These are phyloP conservation scores for Lactarius indigo DNA, from an alignment of 768 basidiomycete genomes.

Conservation along the genomic window DNA sequence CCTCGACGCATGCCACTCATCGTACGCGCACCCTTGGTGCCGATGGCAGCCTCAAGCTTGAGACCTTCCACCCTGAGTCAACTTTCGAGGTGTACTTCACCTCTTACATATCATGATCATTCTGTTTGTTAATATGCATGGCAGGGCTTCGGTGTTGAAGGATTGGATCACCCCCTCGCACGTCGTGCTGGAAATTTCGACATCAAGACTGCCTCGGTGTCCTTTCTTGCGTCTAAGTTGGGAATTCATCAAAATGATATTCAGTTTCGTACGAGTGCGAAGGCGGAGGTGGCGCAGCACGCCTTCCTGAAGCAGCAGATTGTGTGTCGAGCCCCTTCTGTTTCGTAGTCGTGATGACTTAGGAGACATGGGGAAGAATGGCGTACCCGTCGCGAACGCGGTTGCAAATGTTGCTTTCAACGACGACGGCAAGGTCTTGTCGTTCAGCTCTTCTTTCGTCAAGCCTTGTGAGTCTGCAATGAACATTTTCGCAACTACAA, in stretches of 20 bases:
- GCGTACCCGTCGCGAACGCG: constrained; percentile 37
- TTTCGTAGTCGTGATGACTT: neutral
- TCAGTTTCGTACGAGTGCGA: constrained; percentile 25
- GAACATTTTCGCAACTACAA: neutral
- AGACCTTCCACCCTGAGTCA: constrained; percentile 31
- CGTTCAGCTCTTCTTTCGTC: constrained; percentile 48
- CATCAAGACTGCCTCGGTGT: constrained; percentile 28
- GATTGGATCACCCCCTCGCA: constrained; percentile 28
- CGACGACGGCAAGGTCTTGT: constrained; percentile 38
- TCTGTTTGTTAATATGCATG: neutral
- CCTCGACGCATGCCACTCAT: constrained; percentile 28
- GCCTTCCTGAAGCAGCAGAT: constrained; percentile 29
- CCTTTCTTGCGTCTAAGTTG: constrained; percentile 29
- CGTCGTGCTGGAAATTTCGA: constrained; percentile 25
- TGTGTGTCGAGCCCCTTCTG: constrained; percentile 10
- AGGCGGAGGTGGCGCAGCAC: constrained; percentile 22
- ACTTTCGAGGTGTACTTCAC: constrained; percentile 27
- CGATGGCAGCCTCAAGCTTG: constrained; percentile 21
- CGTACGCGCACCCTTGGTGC: constrained; percentile 25
- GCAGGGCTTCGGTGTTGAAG: constrained; percentile 28
- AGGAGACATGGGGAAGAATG: constrained; percentile 27
- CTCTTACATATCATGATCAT: neutral
- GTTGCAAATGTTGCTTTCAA: constrained; percentile 46
- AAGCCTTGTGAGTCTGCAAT: constrained; percentile 35
- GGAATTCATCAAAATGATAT: constrained; percentile 23